A percentile compares a stretch with the other conserved stretches of the same genome.
Evolutionary conservation across 2,329 filamentous ascomycete genomes (phyloP).

Genomic region (Aspergillus proliferans): DNA sequence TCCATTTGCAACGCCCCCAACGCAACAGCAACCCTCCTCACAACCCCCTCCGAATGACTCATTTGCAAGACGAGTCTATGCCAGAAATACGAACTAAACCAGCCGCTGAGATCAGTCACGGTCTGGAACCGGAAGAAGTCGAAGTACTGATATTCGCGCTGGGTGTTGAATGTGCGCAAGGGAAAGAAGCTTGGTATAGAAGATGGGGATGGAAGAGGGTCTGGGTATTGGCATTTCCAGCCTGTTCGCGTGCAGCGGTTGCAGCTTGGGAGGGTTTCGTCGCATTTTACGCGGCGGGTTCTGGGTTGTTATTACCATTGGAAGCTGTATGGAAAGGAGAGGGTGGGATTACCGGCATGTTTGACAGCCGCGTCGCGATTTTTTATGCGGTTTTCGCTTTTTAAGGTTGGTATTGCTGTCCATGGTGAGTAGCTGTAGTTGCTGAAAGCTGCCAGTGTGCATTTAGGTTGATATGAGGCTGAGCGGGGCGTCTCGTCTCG

Average conservation of each 20-base stretch:
- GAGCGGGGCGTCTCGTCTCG: background rate
- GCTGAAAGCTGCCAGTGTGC: background rate
- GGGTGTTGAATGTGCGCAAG: background rate
- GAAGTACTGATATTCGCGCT: background rate
- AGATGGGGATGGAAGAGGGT: background rate
- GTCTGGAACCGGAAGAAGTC: background rate
- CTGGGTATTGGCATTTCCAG: background rate
- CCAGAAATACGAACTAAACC: conserved; percentile 1
- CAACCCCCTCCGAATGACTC: background rate
- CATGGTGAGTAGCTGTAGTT: background rate
- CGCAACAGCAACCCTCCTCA: background rate
- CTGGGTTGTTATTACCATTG: background rate
- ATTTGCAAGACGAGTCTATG: conserved; percentile 1
- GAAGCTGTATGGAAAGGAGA: background rate
- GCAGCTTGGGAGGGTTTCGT: background rate
- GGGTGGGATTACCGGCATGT: background rate
- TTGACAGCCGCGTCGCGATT: background rate
- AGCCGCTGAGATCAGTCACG: background rate
- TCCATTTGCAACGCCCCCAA: background rate
- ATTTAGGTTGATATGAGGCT: background rate
- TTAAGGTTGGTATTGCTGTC: background rate
- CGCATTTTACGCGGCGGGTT: background rate
- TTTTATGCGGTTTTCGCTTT: background rate
- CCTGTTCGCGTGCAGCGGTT: background rate
- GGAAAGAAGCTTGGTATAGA: background rate